These are phyloP conservation scores for Sporothrix globosa DNA, from an alignment of 2,329 filamentous ascomycete genomes.

Conservation along the genomic window DNA sequence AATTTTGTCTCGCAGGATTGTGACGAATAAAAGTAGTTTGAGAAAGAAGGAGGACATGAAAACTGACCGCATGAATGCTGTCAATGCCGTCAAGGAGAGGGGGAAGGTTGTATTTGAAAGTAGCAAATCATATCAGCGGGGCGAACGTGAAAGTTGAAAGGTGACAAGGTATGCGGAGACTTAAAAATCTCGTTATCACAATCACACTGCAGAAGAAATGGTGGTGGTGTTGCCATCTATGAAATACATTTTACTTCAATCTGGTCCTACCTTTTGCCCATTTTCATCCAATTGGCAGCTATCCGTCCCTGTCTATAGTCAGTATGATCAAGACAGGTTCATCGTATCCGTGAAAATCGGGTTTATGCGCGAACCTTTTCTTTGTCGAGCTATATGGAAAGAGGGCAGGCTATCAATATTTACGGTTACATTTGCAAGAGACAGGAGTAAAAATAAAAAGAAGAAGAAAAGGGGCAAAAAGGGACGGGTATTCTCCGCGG, in stretches of 20 bases:
- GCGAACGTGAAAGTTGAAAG: background rate
- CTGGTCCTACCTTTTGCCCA: background rate
- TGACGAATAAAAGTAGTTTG: background rate
- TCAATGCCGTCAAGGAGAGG: too few species aligned
- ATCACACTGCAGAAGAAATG: background rate
- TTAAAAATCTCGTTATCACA: constrained; percentile 7
- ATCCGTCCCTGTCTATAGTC: background rate
- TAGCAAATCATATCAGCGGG: constrained; percentile 7
- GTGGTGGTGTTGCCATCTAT: background rate
- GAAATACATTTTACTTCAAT: background rate
- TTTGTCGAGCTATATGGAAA: background rate
- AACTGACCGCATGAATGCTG: background rate
- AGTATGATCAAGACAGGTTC: background rate
- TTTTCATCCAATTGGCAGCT: background rate
- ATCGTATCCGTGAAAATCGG: constrained; percentile 1
- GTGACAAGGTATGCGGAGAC: background rate
- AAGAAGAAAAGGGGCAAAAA: background rate
- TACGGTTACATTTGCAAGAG: constrained; percentile 1
- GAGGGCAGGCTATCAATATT: background rate
- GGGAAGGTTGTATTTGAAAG: background rate
- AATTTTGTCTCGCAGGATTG: constrained; percentile 16
- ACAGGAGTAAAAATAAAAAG: background rate
- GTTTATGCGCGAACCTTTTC: background rate
- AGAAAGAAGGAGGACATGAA: background rate
- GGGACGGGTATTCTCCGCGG: constrained; percentile 5